Evolutionary conservation across 164 flowering plant species (phyloP), one percentile per base, ranked within the genome.

Genomic region (Liriodendron chinense): DNA sequence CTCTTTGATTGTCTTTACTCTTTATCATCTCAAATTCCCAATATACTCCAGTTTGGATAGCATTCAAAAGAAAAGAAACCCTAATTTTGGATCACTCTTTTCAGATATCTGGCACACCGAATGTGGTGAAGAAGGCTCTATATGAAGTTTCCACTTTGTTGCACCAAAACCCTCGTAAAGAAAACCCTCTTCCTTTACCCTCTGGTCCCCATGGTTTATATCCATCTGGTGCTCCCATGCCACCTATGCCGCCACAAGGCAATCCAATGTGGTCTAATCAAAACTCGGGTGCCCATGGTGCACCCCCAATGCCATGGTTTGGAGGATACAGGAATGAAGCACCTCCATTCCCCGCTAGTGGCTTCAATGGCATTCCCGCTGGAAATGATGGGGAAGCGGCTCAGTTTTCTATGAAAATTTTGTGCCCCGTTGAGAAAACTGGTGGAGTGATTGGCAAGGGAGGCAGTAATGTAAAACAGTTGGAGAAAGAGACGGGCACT

Each of bases 371-470:
- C 68, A 72, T 50, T 79, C 82, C 85, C 65, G 75, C 82, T 68
- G 77, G 78, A 59, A 79, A 77, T 69, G 77, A 74, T 76, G 85
- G 75, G 70, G 88, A 83, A 23, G 73, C 84, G 71, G 85, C 76
- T 76, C 92, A 90, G 75, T 91, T 91, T 75, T 82, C 84, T 13
- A 82, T 91, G 87, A 88, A 90, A 79, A 85, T 92, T 72, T 77
- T 92, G 80, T 92, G 94, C 78, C 81, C 89, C 20, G 75, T 85
- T 82, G 89, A 71, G 28, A 92, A 83, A 76, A 87, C 90, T 80
- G 91, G 92, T 50, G 84, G 84, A n/a, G 90, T 92, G 20, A 92
- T 92, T 82, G 96, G 96, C 24, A 92, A 86, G 79, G 92, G 92
- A 61, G 96, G 96, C 61, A 71, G 63, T 71, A 84, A 82, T 80